Base-by-base conservation (phyloP, 1,139 yeast genomes). In the Suhomyces bolitotheri region DNA sequence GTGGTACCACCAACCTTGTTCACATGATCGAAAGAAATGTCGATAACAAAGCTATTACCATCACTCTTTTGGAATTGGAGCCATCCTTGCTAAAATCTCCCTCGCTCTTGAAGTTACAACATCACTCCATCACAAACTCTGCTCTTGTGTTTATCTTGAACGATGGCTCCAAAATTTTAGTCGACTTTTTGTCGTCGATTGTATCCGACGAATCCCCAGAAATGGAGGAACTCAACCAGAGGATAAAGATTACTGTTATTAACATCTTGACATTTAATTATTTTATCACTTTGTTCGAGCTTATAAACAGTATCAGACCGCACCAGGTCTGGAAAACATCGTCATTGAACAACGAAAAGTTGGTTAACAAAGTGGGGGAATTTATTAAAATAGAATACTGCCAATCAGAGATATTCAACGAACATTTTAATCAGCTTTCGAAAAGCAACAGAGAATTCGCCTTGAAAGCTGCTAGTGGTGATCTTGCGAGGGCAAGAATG, bases 241-340 rank as follows among this genome's bases (percentile, higher is more conserved):
- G 33, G 5, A 67, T 69, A 1, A 62, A 63, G 39, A 39, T 68
- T 19, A 60, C 69, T 2, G 54, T 69, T n/a, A 60, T 70, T 31
- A 70, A 70, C 44, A 50, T 69, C 53, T 60, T 67, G 48, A 62
- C 71, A 1, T 62, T 60, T 22, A 69, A 69, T 44, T 70, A 67
- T 45, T 70, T 70, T 37, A 49, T 58, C 21, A 67, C 66, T 41
- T 53, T 70, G 27, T 62, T 67, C 41, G 72, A 67, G 9, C 49
- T 69, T 21, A 64, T 68, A 25, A 59, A 58, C 41, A 43, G 40
- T 21, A 44, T 61, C 22, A 56, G 53, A 26, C 76, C 76, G 0
- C 57, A 54, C 37, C 73, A 67, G 42, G 60, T 65, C 23, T 67
- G 73, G 71, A 70, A 68, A 40, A 53, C 71, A 2, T 50, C 70